Evolutionary conservation across 2,329 filamentous ascomycete genomes (phyloP).

Genomic region (Monilinia laxa): DNA sequence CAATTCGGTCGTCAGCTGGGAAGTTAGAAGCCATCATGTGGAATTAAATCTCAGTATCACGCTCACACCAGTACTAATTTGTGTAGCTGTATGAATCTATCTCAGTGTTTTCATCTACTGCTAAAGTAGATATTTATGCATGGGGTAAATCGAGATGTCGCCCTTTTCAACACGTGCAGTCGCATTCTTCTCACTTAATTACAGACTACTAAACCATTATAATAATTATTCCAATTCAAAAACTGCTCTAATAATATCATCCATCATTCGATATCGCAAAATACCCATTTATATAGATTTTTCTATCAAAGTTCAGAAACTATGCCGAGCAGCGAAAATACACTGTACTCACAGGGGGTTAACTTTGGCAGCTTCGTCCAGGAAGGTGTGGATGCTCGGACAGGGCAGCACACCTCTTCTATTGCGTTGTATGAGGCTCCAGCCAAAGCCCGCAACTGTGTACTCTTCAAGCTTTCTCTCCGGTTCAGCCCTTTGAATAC

Average conservation of each 20-base stretch:
- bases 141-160: not conserved
- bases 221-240: not conserved
- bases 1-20: not conserved
- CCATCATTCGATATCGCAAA: not conserved
- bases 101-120: not conserved
- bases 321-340: not conserved
- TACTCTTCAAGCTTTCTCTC: not conserved
- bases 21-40: not conserved
- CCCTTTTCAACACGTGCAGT: not conserved
- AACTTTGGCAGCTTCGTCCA: not conserved
- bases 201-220: not conserved
- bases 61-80: not conserved
- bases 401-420: not conserved
- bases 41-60: not conserved
- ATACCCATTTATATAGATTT: not conserved
- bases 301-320: not conserved
- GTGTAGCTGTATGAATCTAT: not conserved
- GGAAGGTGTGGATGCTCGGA: not conserved
- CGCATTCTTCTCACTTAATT: not conserved
- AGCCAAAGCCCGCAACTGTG: not conserved
- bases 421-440: not conserved
- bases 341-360: not conserved
- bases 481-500: not conserved
- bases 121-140: not conserved
- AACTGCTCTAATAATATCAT: not conserved